Evolutionary conservation across 1,284 basidiomycete genomes (phyloP), one percentile per base, ranked within the genome.

Genomic region (Baeospora myosura): DNA sequence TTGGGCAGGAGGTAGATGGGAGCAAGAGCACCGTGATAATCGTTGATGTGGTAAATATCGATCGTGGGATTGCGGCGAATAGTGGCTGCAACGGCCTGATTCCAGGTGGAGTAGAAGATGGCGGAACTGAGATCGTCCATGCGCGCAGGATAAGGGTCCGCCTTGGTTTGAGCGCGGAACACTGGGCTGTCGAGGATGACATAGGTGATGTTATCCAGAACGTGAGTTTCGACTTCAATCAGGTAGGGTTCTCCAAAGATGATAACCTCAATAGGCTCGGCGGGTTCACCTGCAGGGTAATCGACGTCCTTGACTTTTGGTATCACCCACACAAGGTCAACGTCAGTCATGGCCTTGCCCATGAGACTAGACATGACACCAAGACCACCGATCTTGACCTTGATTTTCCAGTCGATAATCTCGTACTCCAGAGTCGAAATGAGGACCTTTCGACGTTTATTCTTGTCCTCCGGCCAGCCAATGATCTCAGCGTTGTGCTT

Each of bases 91-190:
- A 95, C 91, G 42, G 90, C 89, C 64, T 95, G 91, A 57, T 95
- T 95, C 91, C 91, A 95, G 17, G 91, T 93, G 41, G 91, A 94
- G 64, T 95, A 94, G 72, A 94, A 95, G 60, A 94, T 94, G 25
- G 91, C 91, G 12, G 90, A 94, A 53, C 85, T 88, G 45, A 95
- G 72, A 60, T 95, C 91, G 61, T 95, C 91, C 91, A 95, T 95
- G 54, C 91, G 88, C 54, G 89, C 86, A 23, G 91, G 91, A 62
- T 95, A 94, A 5, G 91, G 91, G 57, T 94, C 91, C 0, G 90
- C 71, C 63, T 94, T 94, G 22, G 90, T 94, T 62, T 94, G 91
- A 3, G 91, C 90, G 43, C 91, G 84, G 78, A 95, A 95, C 22
- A 95, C 91, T 36, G 91, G 91, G 52, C 84, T 88, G 69, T 95